Evolutionary conservation across 169 alveolate genomes (phyloP), one percentile per base, ranked within the genome.

Genomic region (Eimeria tenella): DNA sequence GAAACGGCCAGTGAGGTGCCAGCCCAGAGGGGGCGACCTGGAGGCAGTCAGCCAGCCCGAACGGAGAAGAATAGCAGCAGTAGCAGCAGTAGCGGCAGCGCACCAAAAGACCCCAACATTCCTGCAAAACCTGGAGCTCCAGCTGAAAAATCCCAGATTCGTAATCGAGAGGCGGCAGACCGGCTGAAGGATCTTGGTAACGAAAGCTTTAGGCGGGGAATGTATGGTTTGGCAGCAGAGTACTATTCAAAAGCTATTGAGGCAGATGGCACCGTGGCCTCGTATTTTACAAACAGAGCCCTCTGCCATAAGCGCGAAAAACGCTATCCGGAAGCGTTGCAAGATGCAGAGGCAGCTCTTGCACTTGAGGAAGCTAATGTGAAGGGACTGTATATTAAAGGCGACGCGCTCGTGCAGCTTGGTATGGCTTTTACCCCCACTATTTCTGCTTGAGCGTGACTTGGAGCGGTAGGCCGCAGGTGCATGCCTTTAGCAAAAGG

Each of bases 261-360:
- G 56, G 81, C 82, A 60, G 97, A 96, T 79, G 95, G 97, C 55
- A 95, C 96, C 0, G 96, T 96, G 87, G 97, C 95, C 93, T 97
- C 95, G n/a, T 97, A 96, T 95, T 96, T 90, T 92, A 97, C 98
- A 11, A 97, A 97, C 93, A 79, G 98, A 60, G 98, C 98, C 5
- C 96, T 97, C 23, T 97, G 98, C 71, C 97, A 96, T 95, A 97
- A 97, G 86, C 95, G 95, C 77, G 97, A 96, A 93, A 91, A 93
- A 49, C 81, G 96, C 73, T 97, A 98, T 97, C 92, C 90, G 71
- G 91, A 96, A 96, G 98, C 97, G 5, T 96, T 95, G 55, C 81
- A 95, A 55, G 98, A 97, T 73, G 97, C 97, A 19, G 86, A 97
- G 17, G 96, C 91, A 42, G 98, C 98, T 15, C 90, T 96, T 91